Conservation (phyloP, 805 yeast species). For the Suhomyces prunicola region DNA sequence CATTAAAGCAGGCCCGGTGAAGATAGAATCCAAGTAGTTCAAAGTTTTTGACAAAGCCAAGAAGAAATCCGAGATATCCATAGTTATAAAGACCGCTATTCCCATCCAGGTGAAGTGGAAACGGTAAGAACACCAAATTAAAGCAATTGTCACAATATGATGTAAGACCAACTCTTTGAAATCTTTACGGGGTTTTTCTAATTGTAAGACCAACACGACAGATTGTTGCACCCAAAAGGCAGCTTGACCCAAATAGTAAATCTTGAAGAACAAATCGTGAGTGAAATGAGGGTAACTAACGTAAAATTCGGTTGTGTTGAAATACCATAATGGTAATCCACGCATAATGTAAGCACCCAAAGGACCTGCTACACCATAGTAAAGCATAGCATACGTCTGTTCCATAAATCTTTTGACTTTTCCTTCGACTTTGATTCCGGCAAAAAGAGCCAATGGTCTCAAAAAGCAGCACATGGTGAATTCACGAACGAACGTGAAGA, state of each 20-base stretch:
- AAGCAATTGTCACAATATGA: conserved; percentile 85
- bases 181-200: conserved; percentile 95
- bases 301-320: conserved; percentile 81
- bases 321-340: conserved; percentile 81
- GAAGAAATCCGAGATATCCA: conserved; percentile 94
- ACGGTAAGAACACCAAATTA: conserved; percentile 82
- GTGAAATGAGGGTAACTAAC: conserved; percentile 77
- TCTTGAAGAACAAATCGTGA: conserved; percentile 67
- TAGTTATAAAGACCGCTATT: conserved; percentile 80
- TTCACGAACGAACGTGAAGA: conserved; percentile 89
- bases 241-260: conserved; percentile 87
- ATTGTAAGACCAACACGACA: conserved; percentile 71
- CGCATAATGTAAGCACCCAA: conserved; percentile 86
- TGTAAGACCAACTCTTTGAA: conserved; percentile 87
- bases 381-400: conserved; percentile 81
- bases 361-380: conserved; percentile 79
- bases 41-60: conserved; percentile 80
- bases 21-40: conserved; percentile 71
- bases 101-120: conserved; percentile 98
- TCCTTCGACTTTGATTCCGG: conserved; percentile 50
- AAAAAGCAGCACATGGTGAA: conserved; percentile 81
- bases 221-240: conserved; percentile 98
- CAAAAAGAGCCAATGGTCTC: conserved; percentile 60
- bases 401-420: conserved; percentile 85
- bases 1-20: conserved; percentile 62